phyloP scores from a whole-genome alignment of 2,329 filamentous ascomycete genomes.

The Corynespora cassiicola region DNA sequence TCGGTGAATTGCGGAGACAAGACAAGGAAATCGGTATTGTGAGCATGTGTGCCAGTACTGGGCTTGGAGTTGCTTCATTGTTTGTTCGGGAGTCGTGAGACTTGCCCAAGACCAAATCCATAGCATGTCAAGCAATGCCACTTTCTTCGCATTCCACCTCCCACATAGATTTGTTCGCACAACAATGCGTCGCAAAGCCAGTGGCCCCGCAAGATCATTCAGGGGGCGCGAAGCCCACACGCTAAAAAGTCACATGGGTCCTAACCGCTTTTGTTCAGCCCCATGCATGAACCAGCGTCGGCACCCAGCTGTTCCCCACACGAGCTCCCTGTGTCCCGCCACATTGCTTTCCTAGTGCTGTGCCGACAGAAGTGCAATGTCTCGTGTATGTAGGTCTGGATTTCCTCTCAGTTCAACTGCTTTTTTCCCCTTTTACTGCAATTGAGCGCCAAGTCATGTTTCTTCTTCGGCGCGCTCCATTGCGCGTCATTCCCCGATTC shows the following conservation, averaged over 20 bases:
- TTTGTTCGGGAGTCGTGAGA: conserved; percentile 35
- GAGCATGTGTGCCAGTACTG: conserved; percentile 73
- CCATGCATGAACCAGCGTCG: conserved; percentile 11
- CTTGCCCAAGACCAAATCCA: no score
- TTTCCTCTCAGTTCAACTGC: conserved; percentile 10
- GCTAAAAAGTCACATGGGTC: conserved; percentile 9
- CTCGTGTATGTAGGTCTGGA: conserved; percentile 10
- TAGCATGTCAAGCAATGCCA: no score
- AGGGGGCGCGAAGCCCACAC: no score
- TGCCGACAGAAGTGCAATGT: no score
- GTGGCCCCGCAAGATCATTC: no score
- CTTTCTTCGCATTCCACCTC: no score
- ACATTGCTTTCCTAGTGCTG: no score
- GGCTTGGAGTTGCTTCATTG: conserved; percentile 37
- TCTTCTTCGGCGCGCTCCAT: conserved; percentile 30
- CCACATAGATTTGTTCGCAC: no score
- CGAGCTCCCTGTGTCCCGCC: conserved; percentile 19
- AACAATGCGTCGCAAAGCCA: no score
- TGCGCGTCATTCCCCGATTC: conserved; percentile 24
- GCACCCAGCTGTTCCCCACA: conserved; percentile 35
- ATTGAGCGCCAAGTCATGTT: conserved; percentile 31
- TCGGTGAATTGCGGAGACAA: conserved; percentile 71
- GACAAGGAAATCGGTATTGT: conserved; percentile 82
- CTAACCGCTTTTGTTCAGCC: conserved; percentile 2
- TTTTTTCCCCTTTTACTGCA: conserved; percentile 8